Percentiles rank a stretch among this genome's conserved stretches.
Conservation (phyloP, 495 filamentous ascomycete species). For the Penicillium canescens region DNA sequence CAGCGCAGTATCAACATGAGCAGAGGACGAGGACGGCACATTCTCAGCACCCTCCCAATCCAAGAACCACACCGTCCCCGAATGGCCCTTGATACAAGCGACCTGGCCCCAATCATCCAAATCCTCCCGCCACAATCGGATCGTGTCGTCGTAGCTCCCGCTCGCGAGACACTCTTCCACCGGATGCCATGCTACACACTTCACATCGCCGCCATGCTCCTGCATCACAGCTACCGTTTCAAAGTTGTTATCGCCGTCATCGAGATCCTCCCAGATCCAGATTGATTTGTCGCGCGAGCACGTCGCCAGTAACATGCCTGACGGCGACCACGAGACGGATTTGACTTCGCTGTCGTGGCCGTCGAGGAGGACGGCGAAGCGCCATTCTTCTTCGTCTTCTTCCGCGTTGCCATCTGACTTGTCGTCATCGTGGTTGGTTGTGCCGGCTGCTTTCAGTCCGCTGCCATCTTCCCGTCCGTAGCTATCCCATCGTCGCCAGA, state of each 20-base stretch:
- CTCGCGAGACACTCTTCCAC: constrained; percentile 78
- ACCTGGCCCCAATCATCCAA: constrained; percentile 90
- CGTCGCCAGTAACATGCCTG: constrained; percentile 80
- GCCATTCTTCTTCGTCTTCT: constrained; percentile 80
- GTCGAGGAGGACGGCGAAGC: constrained; percentile 81
- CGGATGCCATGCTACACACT: constrained; percentile 89
- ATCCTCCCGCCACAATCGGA: constrained; percentile 87
- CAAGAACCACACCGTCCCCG: constrained; percentile 81
- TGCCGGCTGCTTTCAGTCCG: constrained; percentile 15
- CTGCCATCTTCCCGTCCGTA: constrained; percentile 34
- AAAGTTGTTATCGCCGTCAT: constrained; percentile 82
- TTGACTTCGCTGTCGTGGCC: constrained; percentile 96
- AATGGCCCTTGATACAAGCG: constrained; percentile 75
- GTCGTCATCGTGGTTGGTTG: neutral
- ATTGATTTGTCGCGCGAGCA: constrained; percentile 90
- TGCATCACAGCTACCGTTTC: constrained; percentile 93
- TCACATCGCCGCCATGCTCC: constrained; percentile 94
- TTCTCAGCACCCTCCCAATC: constrained; percentile 65
- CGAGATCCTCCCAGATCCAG: constrained; percentile 98
- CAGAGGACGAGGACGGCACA: constrained; percentile 6
- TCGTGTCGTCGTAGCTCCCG: constrained; percentile 88
- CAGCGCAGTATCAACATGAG: constrained; percentile 6
- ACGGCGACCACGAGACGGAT: constrained; percentile 74
- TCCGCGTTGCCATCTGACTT: constrained; percentile 12
- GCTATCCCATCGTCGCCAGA: constrained; percentile 74